Evolutionary conservation across 1,284 basidiomycete genomes (phyloP).

Genomic region (Crucibulum cyathiforme): DNA sequence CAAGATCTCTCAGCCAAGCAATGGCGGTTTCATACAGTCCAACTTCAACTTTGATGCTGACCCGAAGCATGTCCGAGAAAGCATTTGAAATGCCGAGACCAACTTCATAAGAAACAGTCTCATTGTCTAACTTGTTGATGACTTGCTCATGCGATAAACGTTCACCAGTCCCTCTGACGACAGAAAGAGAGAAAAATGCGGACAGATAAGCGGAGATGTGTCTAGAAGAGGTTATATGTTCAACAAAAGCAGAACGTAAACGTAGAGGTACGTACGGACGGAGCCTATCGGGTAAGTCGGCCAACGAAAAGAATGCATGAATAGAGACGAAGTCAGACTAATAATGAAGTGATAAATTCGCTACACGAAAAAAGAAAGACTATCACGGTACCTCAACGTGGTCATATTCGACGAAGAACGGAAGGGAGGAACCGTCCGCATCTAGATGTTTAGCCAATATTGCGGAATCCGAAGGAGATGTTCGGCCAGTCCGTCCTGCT

Average conservation of each 20-base stretch:
- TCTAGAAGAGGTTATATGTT: slow-evolving; percentile 42
- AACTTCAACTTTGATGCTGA: slow-evolving; percentile 87
- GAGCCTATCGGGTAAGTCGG: slow-evolving; percentile 72
- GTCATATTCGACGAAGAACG: slow-evolving; percentile 94
- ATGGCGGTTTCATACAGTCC: slow-evolving; percentile 84
- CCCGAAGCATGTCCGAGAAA: slow-evolving; percentile 79
- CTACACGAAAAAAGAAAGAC: background rate
- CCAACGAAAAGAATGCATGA: slow-evolving; percentile 80
- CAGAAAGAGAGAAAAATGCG: slow-evolving; percentile 90
- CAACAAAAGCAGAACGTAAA: slow-evolving; percentile 2
- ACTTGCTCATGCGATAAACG: slow-evolving; percentile 88
- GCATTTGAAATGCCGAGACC: slow-evolving; percentile 72
- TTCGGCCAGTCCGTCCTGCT: slow-evolving; percentile 42
- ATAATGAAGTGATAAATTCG: slow-evolving; percentile 13
- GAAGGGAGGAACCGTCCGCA: slow-evolving; percentile 70
- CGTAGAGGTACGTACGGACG: slow-evolving; percentile 65
- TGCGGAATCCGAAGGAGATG: slow-evolving; percentile 31
- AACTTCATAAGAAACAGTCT: slow-evolving; percentile 89
- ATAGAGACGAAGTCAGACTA: slow-evolving; percentile 93
- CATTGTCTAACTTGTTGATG: slow-evolving; percentile 87
- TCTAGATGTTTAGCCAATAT: slow-evolving; percentile 72
- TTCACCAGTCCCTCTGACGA: slow-evolving; percentile 75
- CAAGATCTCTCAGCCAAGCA: slow-evolving; percentile 87
- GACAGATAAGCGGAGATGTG: slow-evolving; percentile 85
- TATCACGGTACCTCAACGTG: slow-evolving; percentile 71